These are phyloP conservation scores for Phytophthora foliorum DNA, from an alignment of 352 stramenopile species.

Conservation along the genomic window DNA sequence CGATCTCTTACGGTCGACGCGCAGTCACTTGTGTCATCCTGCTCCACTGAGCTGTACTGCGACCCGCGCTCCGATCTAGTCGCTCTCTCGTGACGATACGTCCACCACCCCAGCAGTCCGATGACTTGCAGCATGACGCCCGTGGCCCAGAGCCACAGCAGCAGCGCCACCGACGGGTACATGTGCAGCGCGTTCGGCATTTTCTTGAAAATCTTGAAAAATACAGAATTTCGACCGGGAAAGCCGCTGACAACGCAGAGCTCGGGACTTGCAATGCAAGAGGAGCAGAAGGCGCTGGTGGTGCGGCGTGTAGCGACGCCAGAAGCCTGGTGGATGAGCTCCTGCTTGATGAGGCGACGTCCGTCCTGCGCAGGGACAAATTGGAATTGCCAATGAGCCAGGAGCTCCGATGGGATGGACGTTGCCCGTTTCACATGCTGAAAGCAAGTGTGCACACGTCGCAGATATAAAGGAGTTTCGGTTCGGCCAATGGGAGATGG, in stretches of 20 bases:
- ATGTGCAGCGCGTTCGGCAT: constrained; percentile 56
- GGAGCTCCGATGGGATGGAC: constrained; percentile 9
- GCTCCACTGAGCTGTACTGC: constrained; percentile 15
- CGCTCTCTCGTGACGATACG: constrained; percentile 22
- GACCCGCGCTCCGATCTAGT: background rate
- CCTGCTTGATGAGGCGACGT: background rate
- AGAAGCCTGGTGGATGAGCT: background rate
- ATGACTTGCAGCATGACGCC: constrained; percentile 47
- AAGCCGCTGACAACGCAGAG: background rate
- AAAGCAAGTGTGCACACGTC: constrained; percentile 38
- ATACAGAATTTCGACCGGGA: no score
- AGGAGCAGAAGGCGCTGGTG: background rate
- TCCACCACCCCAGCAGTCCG: constrained; percentile 37
- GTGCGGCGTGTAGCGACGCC: background rate
- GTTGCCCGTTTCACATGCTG: constrained; percentile 14
- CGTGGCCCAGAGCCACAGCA: constrained; percentile 41
- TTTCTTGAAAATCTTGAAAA: background rate
- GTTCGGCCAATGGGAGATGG: constrained; percentile 17
- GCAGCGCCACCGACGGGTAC: constrained; percentile 46
- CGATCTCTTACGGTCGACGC: constrained; percentile 15
- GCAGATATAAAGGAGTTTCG: constrained; percentile 16
- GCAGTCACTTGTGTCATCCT: constrained; percentile 20
- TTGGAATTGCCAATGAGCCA: background rate
- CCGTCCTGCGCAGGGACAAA: background rate
- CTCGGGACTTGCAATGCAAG: background rate